Evolutionary conservation across 768 basidiomycete genomes (phyloP).

Genomic region (Lenzites betulinus): DNA sequence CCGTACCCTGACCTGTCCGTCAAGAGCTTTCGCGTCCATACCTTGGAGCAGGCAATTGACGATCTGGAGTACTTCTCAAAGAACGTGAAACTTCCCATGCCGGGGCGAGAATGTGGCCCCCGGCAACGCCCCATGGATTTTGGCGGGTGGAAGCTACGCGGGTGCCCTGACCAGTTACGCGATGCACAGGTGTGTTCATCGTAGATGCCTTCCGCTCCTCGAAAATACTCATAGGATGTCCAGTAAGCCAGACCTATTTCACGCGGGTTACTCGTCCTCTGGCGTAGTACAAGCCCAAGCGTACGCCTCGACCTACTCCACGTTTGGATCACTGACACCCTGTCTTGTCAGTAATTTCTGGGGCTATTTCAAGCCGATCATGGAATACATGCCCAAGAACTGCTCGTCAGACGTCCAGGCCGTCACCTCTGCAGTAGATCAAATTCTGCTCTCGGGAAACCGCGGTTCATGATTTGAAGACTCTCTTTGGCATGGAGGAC

Average conservation of each 20-base stretch:
- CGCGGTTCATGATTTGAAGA: constrained; percentile 57
- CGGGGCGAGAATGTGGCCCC: constrained; percentile 61
- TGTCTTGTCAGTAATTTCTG: constrained; percentile 41
- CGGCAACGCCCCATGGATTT: constrained; percentile 41
- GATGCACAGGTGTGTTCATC: constrained; percentile 57
- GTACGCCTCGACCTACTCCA: neutral
- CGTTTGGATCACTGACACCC: neutral
- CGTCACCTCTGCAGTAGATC: constrained; percentile 60
- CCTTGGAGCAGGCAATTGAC: constrained; percentile 70
- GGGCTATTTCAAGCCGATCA: constrained; percentile 73
- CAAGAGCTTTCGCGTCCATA: constrained; percentile 56
- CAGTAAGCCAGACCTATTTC: constrained; percentile 38
- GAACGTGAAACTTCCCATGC: constrained; percentile 65
- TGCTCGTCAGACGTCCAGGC: constrained; percentile 72
- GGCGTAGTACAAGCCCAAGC: constrained; percentile 37
- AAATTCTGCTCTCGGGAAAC: constrained; percentile 50
- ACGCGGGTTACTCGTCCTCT: constrained; percentile 60
- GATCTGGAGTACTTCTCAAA: constrained; percentile 68
- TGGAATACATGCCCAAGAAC: constrained; percentile 65
- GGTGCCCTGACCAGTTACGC: constrained; percentile 58
- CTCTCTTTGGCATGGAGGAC: constrained; percentile 55
- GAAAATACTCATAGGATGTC: neutral
- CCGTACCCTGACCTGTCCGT: constrained; percentile 60
- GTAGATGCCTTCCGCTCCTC: neutral
- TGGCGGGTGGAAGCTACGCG: constrained; percentile 41